phyloP scores from a whole-genome alignment of 2,329 filamentous ascomycete species.

The Apiospora rasikravindrae region DNA sequence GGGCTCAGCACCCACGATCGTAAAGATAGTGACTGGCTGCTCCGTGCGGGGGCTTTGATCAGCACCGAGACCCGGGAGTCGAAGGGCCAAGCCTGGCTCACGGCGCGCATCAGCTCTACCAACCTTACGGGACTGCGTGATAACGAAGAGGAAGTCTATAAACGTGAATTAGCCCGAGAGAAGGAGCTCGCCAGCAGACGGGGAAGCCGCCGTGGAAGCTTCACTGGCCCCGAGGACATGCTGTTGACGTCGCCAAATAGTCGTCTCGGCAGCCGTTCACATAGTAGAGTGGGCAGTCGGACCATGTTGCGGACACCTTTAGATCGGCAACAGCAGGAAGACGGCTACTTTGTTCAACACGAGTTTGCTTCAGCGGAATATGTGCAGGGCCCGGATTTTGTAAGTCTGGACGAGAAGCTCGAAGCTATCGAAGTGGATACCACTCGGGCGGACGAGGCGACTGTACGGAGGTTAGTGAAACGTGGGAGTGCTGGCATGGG shows the following conservation, averaged over 20 bases:
- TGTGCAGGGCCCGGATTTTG: conserved; percentile 63
- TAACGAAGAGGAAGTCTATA: conserved; percentile 58
- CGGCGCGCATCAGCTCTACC: conserved; percentile 68
- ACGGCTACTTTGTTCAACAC: conserved; percentile 48
- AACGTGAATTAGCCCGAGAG: conserved; percentile 57
- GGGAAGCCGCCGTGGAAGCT: conserved; percentile 54
- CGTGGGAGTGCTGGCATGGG: conserved; percentile 56
- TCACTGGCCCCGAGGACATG: conserved; percentile 45
- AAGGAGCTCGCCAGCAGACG: conserved; percentile 54
- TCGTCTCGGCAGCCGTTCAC: conserved; percentile 52
- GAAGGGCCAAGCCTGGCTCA: conserved; percentile 73
- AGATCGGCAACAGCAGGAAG: conserved; percentile 41
- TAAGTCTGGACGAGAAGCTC: conserved; percentile 64
- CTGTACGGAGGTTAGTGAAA: conserved; percentile 61
- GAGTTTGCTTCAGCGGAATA: conserved; percentile 40
- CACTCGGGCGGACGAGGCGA: conserved; percentile 61
- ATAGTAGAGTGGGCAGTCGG: conserved; percentile 50
- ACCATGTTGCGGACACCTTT: conserved; percentile 50
- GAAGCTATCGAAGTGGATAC: conserved; percentile 59
- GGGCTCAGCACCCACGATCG: conserved; percentile 41
- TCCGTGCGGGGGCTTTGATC: conserved; percentile 67
- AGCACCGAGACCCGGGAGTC: conserved; percentile 67
- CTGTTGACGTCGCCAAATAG: conserved; percentile 47
- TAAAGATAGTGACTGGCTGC: conserved; percentile 67
- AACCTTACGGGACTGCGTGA: conserved; percentile 60